Conservation (phyloP, 768 basidiomycete genomes). For the Psilocybe sp. region DNA sequence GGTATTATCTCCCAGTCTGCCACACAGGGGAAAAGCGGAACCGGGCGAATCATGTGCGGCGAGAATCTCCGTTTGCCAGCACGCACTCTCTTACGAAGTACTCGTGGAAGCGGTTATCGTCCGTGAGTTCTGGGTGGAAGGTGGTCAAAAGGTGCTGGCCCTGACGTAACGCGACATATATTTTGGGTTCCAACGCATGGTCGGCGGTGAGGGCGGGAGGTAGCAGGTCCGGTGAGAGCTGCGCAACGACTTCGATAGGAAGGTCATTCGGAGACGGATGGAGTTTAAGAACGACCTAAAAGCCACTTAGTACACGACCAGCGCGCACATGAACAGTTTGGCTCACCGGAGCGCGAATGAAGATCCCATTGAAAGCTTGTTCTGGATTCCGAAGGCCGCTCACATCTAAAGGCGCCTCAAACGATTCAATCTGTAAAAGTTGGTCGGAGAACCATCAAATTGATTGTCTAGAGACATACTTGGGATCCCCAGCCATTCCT, state of each 20-base stretch:
- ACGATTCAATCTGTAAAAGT: conserved; percentile 75
- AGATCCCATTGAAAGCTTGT: conserved; percentile 74
- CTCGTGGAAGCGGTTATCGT: conserved; percentile 86
- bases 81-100: conserved; percentile 85
- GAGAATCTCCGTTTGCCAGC: conserved; percentile 11
- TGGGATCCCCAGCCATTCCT: conserved; percentile 95
- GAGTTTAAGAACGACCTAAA: conserved; percentile 63
- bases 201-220: conserved; percentile 39
- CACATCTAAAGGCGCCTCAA: conserved; percentile 75
- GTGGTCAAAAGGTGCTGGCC: conserved; percentile 83
- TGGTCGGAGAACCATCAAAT: neutral
- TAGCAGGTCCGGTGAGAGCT: conserved; percentile 51
- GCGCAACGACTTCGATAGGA: conserved; percentile 68
- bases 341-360: conserved; percentile 90
- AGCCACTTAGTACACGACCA: conserved; percentile 2
- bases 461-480: conserved; percentile 39
- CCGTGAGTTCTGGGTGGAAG: conserved; percentile 92
- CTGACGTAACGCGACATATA: conserved; percentile 82
- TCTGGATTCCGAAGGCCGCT: conserved; percentile 57
- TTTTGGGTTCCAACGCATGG: conserved; percentile 54
- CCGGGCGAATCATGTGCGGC: no score
- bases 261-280: conserved; percentile 43
- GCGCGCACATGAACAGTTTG: neutral
- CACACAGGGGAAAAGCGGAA: no score
- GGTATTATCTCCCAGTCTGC: no score